Evolutionary conservation across 345 rosid species (phyloP).

Genomic region (Boechera retrofracta): DNA sequence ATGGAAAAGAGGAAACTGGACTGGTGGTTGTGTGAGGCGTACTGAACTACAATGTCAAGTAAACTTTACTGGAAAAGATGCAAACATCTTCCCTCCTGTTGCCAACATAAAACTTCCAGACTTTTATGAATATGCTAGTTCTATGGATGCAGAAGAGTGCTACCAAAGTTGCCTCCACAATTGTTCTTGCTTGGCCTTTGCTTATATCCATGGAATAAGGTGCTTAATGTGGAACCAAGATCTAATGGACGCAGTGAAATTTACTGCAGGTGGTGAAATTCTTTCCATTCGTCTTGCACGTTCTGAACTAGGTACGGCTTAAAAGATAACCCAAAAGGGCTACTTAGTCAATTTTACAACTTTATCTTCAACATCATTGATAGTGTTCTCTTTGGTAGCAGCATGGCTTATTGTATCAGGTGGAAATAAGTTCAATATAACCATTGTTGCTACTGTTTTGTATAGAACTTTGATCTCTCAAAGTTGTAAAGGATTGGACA

Average conservation of each 20-base stretch:
- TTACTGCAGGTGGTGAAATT: slow-evolving; percentile 3
- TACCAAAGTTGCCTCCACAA: slow-evolving; percentile 15
- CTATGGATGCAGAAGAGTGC: background rate
- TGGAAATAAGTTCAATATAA: background rate
- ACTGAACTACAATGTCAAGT: slow-evolving; percentile 10
- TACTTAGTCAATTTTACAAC: background rate
- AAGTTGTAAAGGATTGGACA: no score
- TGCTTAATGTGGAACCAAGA: slow-evolving; percentile 29
- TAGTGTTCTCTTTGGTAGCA: background rate
- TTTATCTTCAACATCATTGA: background rate
- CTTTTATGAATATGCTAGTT: background rate
- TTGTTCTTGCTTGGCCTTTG: slow-evolving; percentile 43
- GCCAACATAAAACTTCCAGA: slow-evolving; percentile 37
- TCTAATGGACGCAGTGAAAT: slow-evolving; percentile 17
- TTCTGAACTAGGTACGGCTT: slow-evolving; percentile 25
- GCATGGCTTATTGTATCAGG: slow-evolving; percentile 5
- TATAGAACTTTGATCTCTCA: no score
- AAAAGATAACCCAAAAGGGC: background rate
- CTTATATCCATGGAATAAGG: slow-evolving; percentile 26
- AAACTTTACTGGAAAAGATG: slow-evolving; percentile 9
- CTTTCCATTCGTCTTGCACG: slow-evolving; percentile 32
- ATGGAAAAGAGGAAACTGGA: slow-evolving; percentile 38
- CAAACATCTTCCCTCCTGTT: slow-evolving; percentile 8
- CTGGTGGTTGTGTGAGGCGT: slow-evolving; percentile 33
- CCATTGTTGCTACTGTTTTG: background rate